phyloP scores from a whole-genome alignment of 129 eudicot species.

The Smallanthus sonchifolius region DNA sequence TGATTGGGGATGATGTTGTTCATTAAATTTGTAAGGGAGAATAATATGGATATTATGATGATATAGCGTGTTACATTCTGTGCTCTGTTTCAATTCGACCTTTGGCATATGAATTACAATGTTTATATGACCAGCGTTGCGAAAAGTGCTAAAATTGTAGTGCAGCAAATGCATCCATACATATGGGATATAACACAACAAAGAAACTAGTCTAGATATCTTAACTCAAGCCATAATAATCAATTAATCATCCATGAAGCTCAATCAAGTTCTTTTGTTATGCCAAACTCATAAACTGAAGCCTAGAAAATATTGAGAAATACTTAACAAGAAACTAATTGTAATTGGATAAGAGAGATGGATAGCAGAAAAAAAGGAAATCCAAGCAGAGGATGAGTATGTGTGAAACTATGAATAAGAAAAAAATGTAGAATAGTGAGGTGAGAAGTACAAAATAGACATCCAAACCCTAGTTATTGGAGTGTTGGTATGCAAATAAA shows the following conservation, averaged over 20 bases:
- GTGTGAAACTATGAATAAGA: conserved; percentile 1
- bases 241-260: conserved; percentile 5
- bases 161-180: not conserved
- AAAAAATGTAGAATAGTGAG: not conserved
- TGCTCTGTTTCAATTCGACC: not conserved
- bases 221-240: conserved; percentile 15
- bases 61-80: not conserved
- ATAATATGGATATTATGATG: not conserved
- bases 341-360: not conserved
- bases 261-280: not conserved
- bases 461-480: not conserved
- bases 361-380: not conserved
- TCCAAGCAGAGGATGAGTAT: not conserved
- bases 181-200: not conserved
- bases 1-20: not conserved
- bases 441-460: not conserved
- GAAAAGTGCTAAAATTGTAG: not conserved
- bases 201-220: not conserved
- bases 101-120: not conserved
- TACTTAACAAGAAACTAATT: not conserved
- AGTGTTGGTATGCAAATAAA: not conserved
- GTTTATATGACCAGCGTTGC: conserved; percentile 3
- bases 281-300: not conserved
- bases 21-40: not conserved
- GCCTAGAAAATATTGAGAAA: not conserved